A percentile compares a stretch with the other conserved stretches of the same genome.
phyloP scores from a whole-genome alignment of 805 yeast genomes.

The Saccharomycodes ludwigii region DNA sequence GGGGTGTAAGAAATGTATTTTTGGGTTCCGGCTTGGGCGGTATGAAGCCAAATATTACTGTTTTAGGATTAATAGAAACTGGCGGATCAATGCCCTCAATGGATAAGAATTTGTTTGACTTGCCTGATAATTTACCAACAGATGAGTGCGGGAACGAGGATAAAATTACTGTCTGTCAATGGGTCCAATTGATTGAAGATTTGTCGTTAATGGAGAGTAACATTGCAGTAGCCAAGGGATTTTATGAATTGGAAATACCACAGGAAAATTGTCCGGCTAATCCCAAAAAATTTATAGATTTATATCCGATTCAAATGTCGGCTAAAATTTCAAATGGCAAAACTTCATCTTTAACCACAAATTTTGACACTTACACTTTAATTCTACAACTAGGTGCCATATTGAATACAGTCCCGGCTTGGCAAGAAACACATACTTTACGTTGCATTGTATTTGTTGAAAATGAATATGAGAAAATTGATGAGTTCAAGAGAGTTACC shows the following conservation, averaged over 20 bases:
- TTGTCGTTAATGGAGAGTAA: conserved; percentile 78
- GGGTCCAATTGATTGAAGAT: conserved; percentile 92
- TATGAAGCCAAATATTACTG: conserved; percentile 93
- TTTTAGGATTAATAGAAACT: conserved; percentile 49
- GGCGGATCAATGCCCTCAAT: no score
- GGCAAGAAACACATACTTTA: conserved; percentile 67
- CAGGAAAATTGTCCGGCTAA: conserved; percentile 19
- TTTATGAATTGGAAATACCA: conserved; percentile 58
- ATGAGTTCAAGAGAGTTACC: conserved; percentile 51
- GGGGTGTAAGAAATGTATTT: conserved; percentile 92
- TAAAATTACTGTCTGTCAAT: conserved; percentile 58
- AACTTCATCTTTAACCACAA: conserved; percentile 64
- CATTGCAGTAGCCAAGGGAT: conserved; percentile 89
- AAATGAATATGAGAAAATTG: conserved; percentile 49
- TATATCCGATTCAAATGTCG: conserved; percentile 96
- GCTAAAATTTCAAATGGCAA: conserved; percentile 61
- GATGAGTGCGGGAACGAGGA: conserved; percentile 64
- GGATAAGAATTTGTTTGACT: conserved; percentile 8
- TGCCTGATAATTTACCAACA: conserved; percentile 50
- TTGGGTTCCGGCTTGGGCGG: conserved; percentile 97
- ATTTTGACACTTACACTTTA: conserved; percentile 90
- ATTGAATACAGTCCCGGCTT: conserved; percentile 80
- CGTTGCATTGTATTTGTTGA: conserved; percentile 90
- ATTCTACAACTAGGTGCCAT: conserved; percentile 92
- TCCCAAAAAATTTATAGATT: conserved; percentile 53